These are phyloP conservation scores for Calonectria montana DNA, from an alignment of 2,329 filamentous ascomycete species.

Conservation along the genomic window DNA sequence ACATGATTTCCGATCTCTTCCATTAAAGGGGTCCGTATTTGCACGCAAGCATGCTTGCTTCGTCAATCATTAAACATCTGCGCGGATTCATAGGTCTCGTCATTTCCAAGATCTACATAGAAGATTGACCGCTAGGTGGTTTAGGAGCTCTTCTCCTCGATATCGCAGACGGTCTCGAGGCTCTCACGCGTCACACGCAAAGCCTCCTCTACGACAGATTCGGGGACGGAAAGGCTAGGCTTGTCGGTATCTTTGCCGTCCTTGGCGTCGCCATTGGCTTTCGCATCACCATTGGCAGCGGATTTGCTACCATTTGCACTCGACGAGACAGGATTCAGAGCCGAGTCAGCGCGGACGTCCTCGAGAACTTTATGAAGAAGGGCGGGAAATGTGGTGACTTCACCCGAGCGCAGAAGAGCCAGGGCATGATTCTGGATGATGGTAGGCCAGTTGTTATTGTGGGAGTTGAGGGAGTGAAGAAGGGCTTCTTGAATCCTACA, in stretches of 20 bases:
- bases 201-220: slow-evolving; percentile 70
- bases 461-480: slow-evolving; percentile 70
- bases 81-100: neutral
- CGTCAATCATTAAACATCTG: neutral
- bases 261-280: slow-evolving; percentile 40
- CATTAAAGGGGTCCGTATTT: neutral
- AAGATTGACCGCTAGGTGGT: neutral
- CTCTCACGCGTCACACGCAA: slow-evolving; percentile 69
- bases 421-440: slow-evolving; percentile 70
- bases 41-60: neutral
- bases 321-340: slow-evolving; percentile 41
- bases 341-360: slow-evolving; percentile 66
- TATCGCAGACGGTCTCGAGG: slow-evolving; percentile 62
- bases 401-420: slow-evolving; percentile 68
- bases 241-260: slow-evolving; percentile 22
- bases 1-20: neutral
- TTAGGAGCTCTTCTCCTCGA: slow-evolving; percentile 44
- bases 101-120: slow-evolving; percentile 1
- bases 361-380: slow-evolving; percentile 71
- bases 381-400: slow-evolving; percentile 69
- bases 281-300: slow-evolving; percentile 46
- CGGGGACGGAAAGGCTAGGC: slow-evolving; percentile 65
- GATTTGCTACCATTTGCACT: slow-evolving; percentile 49
- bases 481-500: slow-evolving; percentile 72
- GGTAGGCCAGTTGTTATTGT: slow-evolving; percentile 72